Evolutionary conservation across 2,329 filamentous ascomycete genomes (phyloP).

Genomic region (Colletotrichum trifolii): DNA sequence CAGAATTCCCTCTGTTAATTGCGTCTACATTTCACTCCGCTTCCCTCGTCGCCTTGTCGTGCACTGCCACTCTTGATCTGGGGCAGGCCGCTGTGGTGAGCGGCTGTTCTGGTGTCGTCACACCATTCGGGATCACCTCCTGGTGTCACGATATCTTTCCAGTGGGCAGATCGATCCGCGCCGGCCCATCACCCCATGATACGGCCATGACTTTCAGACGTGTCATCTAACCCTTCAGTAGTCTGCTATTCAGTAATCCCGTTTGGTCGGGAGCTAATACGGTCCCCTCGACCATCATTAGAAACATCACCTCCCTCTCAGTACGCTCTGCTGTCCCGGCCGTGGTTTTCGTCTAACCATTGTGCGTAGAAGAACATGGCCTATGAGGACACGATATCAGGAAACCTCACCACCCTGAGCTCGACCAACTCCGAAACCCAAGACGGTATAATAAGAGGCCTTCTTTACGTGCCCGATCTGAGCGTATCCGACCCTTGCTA

Average conservation of each 20-base stretch:
- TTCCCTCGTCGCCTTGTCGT: constrained; percentile 11
- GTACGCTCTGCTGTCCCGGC: constrained; percentile 51
- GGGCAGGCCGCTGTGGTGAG: no score
- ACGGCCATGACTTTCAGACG: background rate
- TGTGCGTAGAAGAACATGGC: constrained; percentile 51
- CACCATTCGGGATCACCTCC: background rate
- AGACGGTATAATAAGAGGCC: constrained; percentile 75
- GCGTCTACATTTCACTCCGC: constrained; percentile 26
- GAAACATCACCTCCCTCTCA: constrained; percentile 67
- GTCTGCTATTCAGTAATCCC: constrained; percentile 71
- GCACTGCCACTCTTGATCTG: background rate
- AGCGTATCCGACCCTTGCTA: constrained; percentile 68
- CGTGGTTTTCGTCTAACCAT: constrained; percentile 36
- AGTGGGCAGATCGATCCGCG: constrained; percentile 15
- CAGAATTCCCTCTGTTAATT: constrained; percentile 27
- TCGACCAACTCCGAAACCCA: constrained; percentile 69
- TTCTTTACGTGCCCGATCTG: constrained; percentile 87
- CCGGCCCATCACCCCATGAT: constrained; percentile 21
- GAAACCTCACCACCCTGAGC: constrained; percentile 81
- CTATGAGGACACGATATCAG: constrained; percentile 61
- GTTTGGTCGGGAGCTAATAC: constrained; percentile 62
- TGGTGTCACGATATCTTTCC: constrained; percentile 20
- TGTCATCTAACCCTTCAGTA: constrained; percentile 40
- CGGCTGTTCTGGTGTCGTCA: background rate
- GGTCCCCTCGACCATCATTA: constrained; percentile 64